Evolutionary conservation across 805 yeast species (phyloP), one percentile per base, ranked within the genome.

Genomic region (Ogataea thermomethanolica): DNA sequence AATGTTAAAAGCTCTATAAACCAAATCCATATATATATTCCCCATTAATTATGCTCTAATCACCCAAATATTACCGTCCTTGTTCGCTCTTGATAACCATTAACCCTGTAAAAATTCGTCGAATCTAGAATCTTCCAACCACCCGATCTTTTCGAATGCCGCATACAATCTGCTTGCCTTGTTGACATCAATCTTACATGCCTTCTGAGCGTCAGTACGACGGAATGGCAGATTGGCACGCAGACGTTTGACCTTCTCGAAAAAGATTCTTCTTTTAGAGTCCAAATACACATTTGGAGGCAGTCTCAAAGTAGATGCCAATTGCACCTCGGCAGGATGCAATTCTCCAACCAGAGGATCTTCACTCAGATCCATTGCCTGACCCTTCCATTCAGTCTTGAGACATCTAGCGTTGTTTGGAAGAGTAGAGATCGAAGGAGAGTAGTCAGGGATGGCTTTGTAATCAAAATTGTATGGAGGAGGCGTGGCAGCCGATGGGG

Each of bases 151-250:
- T 61, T 91, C 95, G 58, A 79, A 93, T 15, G 96, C 88, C 21
- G 91, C 95, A 67, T 78, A 91, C 40, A 91, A 69, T 50, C 96
- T 76, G 35, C 95, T 83, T 2, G 97, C 97, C 64, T 93, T 93
- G 64, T 93, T 93, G 32, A 91, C 98, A 63, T 93, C 98, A 50
- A 93, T 90, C 49, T 95, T 78, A 62, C 98, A 91, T 5, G 97
- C 96, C 69, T 93, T 93, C 65, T 91, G 98, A 7, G 97, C 95
- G 64, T 91, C 99, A 0, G 98, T 93, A 66, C 97, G 81, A 66
- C 96, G 81, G 66, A 91, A 91, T 21, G 93, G 91, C 57, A 80
- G 69, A 22, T 81, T 82, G 36, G 70, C 67, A 52, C 77, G 78
- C 53, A 80, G 64, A 37, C 96, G 76, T 50, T 78, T 79, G 24